Base-by-base conservation (phyloP, 352 stramenopile species). In the Globisporangium solare region DNA sequence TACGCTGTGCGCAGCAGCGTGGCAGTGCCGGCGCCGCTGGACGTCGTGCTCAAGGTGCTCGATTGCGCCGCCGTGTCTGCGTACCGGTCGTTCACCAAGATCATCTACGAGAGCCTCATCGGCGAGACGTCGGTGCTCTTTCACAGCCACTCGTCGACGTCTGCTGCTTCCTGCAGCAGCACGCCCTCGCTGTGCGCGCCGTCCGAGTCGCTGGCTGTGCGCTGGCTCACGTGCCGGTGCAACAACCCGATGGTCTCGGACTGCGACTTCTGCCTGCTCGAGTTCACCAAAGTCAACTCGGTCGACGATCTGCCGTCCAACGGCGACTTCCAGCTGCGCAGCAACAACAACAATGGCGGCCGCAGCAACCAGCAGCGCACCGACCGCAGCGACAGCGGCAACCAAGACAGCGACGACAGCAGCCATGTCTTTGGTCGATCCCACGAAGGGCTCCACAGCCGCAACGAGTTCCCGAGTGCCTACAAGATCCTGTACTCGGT, bases 401-500 rank as follows among this genome's bases (percentile, higher is more conserved):
- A 47, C 11, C 17, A 51, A 5, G 37, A 47, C 11, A 41, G 17
- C 37, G 21, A 3, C 7, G 55, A 70, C 31, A 54, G 59, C 20
- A 41, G 61, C 24, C 3, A 35, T 6, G 27, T 35, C 27, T 35
- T 35, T 61, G 4, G 21, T 69, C 11, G 58, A 71, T 24, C 45
- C 49, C 12, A 31, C 47, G 10, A 57, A 60, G 64, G 67, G 4
- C 49, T 79, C 1, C 60, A 73, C 20, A 43, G 61, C 14, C 31
- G 57, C 31, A 49, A 63, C 32, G 47, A 53, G 37, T 52, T 84
- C 24, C 79, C 79, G 0, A 61, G 59, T 15, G 80, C 80, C 17
- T 90, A 85, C 64, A 89, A 93, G 64, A 58, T 93, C n/a, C 66
- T 89, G 37, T 56, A 59, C 27, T 93, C 83, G 5, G 75, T 86